Evolutionary conservation across 129 eudicot genomes (phyloP).

Genomic region (Artemisia tridentata): DNA sequence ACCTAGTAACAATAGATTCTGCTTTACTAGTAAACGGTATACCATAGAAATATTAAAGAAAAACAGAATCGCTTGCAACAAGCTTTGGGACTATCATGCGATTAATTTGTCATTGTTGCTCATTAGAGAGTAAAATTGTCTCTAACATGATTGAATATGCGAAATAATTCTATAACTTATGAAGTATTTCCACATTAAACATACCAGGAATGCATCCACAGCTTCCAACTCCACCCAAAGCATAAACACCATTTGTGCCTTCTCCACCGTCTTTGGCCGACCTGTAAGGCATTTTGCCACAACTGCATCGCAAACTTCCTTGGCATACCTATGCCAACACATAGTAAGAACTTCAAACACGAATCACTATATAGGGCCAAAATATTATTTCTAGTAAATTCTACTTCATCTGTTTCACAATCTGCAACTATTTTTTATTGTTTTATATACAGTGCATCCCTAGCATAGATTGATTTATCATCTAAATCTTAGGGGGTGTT

Average conservation of each 20-base stretch:
- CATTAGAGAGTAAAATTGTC: background rate
- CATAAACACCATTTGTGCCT: conserved; percentile 82
- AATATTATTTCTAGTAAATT: background rate
- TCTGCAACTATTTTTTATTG: background rate
- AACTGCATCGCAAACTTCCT: conserved; percentile 89
- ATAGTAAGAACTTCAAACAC: conserved; percentile 11
- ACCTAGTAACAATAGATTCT: too few species aligned
- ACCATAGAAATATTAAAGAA: too few species aligned
- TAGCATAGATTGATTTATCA: too few species aligned
- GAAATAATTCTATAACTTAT: background rate
- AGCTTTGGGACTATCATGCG: too few species aligned
- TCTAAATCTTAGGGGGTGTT: too few species aligned
- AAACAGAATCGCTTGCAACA: too few species aligned
- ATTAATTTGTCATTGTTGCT: background rate
- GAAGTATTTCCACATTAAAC: conserved; percentile 3
- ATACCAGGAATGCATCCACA: conserved; percentile 85
- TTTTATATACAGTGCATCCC: too few species aligned
- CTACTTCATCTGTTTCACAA: background rate
- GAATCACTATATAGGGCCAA: background rate
- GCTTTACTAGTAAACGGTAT: too few species aligned
- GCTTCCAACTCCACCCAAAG: conserved; percentile 99
- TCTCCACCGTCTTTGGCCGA: conserved; percentile 97
- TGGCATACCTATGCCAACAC: conserved; percentile 58
- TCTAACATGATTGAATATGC: background rate
- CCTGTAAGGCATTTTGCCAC: conserved; percentile 94